Conservation (phyloP, 768 basidiomycete genomes). For the Pleurotus tuoliensis region DNA sequence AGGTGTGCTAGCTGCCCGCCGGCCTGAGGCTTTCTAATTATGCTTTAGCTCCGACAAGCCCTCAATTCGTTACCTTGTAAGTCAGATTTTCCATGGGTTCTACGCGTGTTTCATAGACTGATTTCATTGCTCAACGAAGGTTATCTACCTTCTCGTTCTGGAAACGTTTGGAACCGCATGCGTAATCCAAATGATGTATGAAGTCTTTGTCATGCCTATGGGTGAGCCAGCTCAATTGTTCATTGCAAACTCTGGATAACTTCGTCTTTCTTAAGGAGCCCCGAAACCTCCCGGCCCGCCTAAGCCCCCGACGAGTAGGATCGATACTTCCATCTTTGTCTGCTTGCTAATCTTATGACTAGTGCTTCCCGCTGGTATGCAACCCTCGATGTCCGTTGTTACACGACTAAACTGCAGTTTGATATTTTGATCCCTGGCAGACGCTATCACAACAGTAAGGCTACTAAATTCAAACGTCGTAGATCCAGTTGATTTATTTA, state of each 20-base stretch:
- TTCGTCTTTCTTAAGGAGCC: too few species aligned
- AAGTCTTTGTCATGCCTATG: not conserved
- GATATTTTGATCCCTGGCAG: too few species aligned
- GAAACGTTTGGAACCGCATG: not conserved
- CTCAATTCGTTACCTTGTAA: not conserved
- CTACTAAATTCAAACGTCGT: not conserved
- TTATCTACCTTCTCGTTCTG: not conserved
- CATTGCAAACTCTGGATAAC: not conserved
- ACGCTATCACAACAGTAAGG: too few species aligned
- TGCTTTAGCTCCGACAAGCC: not conserved
- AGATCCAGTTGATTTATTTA: not conserved
- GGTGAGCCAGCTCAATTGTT: not conserved
- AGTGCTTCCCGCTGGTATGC: too few species aligned
- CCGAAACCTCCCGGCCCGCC: too few species aligned
- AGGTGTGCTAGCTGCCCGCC: not conserved
- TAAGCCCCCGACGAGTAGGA: too few species aligned
- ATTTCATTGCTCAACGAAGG: not conserved
- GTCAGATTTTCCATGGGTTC: not conserved
- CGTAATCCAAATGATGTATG: not conserved
- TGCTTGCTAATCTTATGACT: too few species aligned
- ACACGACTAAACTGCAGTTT: too few species aligned
- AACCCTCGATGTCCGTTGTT: too few species aligned
- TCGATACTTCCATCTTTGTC: too few species aligned
- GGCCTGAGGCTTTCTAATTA: not conserved
- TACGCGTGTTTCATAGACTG: not conserved